Evolutionary conservation across 176 grass and related monocot species (phyloP), one percentile per base, ranked within the genome.

Genomic region (Oryza meridionalis): DNA sequence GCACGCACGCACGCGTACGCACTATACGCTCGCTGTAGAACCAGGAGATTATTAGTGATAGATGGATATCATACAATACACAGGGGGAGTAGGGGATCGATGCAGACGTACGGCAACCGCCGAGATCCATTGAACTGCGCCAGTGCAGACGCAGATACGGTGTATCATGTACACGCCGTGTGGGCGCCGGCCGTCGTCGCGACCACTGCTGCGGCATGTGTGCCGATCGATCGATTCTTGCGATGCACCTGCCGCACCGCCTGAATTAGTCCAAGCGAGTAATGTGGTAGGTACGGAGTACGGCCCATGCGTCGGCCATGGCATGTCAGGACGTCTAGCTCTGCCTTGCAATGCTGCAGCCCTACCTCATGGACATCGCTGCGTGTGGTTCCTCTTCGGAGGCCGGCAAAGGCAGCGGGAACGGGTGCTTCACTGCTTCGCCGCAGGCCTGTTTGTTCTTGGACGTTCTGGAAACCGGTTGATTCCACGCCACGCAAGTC

Each of bases 161-260:
- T 49, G 42, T 2, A 43, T 5, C 46, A 49, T 49, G 50, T 55
- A 55, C 3, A 55, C 16, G 16, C 50, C 50, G 50, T 55, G 55
- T 59, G 55, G 55, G 55, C 55, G 7, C 55, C 50, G 46, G 7
- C 55, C 50, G 46, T 49, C 55, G 55, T 59, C 55, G 55, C 55
- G 55, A 59, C 21, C 9, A 78, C 76, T 78, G 5, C 40, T 64
- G 24, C 76, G 7, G 13, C 76, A 78, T 78, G 58, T 65, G 55
- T 59, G 19, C 21, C 55, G 55, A 53, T 59, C 19, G 6, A 59
- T 59, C 50, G 55, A 59, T 22, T 22, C 50, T 19, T 16, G 15
- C 16, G 2, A 16, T 53, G 50, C 50, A 53, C 11, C 50, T 19
- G 75, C 75, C 3, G 75, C 75, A 77, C 33, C 55, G 33, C 55